phyloP scores from a whole-genome alignment of 164 flowering plant genomes.

The Saururus chinensis region DNA sequence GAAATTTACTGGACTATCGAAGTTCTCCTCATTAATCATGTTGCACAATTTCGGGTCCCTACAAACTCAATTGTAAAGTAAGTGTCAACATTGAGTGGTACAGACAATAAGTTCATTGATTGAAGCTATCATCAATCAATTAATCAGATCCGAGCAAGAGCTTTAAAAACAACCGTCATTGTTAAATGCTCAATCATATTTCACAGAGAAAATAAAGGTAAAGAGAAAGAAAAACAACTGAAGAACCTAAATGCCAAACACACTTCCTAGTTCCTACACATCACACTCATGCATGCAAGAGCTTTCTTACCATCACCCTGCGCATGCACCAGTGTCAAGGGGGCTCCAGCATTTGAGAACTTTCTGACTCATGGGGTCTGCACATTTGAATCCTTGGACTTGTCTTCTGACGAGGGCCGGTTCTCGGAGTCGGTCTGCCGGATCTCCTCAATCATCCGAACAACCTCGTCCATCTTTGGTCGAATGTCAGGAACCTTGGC shows the following conservation, averaged over 20 bases:
- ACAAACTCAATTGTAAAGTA: too few species aligned
- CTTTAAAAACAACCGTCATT: neutral
- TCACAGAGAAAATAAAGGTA: neutral
- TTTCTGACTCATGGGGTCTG: neutral
- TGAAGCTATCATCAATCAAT: neutral
- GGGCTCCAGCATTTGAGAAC: neutral
- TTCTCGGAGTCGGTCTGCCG: constrained; percentile 28
- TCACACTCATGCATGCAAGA: neutral
- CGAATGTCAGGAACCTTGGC: constrained; percentile 61
- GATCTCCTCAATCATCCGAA: constrained; percentile 59
- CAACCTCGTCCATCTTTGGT: constrained; percentile 59
- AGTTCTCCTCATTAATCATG: too few species aligned
- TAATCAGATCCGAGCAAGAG: neutral
- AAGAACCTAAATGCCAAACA: neutral
- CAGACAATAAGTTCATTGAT: too few species aligned
- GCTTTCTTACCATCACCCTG: neutral
- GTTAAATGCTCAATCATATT: neutral
- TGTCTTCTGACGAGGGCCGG: constrained; percentile 19
- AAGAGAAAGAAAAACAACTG: neutral
- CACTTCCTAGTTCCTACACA: neutral
- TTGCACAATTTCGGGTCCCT: too few species aligned
- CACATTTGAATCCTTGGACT: constrained; percentile 1
- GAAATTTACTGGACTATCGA: too few species aligned
- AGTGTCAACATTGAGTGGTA: too few species aligned
- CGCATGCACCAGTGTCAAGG: neutral